Evolutionary conservation across 371 early-diverging fungal genomes (phyloP).

Genomic region (Apophysomyces ossiformis): DNA sequence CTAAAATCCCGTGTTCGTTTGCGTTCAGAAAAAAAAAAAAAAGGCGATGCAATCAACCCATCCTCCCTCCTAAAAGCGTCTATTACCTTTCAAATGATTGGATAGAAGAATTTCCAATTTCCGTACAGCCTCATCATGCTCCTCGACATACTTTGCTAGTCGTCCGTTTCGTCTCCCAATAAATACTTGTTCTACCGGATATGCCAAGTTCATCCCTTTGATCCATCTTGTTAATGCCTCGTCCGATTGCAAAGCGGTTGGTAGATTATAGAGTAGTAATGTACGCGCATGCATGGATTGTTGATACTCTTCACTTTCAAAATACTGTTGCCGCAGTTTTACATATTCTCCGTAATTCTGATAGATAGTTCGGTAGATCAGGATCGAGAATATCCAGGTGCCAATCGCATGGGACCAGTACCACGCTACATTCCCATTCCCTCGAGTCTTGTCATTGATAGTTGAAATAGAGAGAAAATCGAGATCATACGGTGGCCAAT

Average conservation of each 20-base stretch:
- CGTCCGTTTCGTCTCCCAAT: conserved; percentile 73
- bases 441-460: conserved; percentile 41
- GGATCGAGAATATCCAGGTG: conserved; percentile 60
- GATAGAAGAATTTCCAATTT: conserved; percentile 70
- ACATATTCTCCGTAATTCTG: conserved; percentile 61
- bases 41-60: neutral
- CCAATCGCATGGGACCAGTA: conserved; percentile 66
- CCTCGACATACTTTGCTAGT: conserved; percentile 69
- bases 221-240: conserved; percentile 60
- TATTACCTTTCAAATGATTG: conserved; percentile 56
- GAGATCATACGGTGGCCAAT: conserved; percentile 40
- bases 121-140: conserved; percentile 71
- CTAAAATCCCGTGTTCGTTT: conserved; percentile 11
- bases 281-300: conserved; percentile 66
- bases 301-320: conserved; percentile 65
- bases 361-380: conserved; percentile 53
- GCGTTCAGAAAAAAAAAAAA: neutral
- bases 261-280: conserved; percentile 74
- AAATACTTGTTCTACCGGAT: conserved; percentile 62
- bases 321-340: conserved; percentile 58
- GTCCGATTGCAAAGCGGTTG: conserved; percentile 62
- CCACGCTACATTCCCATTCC: conserved; percentile 42
- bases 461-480: conserved; percentile 46
- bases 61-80: neutral
- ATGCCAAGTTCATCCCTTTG: conserved; percentile 41